Evolutionary conservation across 768 basidiomycete species (phyloP).

Genomic region (Gloeophyllum trabeum): DNA sequence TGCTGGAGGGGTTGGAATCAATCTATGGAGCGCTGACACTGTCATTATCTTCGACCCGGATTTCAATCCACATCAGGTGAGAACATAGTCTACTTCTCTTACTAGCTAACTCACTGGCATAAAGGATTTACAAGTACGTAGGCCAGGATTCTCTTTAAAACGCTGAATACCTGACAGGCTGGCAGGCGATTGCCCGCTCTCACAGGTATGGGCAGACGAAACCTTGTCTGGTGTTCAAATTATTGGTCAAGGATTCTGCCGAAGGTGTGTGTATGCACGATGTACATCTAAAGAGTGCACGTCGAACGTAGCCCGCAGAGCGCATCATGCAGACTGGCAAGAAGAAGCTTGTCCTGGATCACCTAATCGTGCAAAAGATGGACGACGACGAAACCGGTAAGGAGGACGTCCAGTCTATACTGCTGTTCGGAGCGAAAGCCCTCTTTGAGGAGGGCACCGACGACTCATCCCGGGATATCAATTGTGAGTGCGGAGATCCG

Average conservation of each 20-base stretch:
- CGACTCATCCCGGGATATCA: constrained; percentile 47
- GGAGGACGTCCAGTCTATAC: constrained; percentile 80
- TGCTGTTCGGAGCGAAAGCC: constrained; percentile 81
- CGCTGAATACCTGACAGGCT: constrained; percentile 1
- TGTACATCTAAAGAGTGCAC: neutral
- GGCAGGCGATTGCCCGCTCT: constrained; percentile 84
- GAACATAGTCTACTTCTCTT: constrained; percentile 9
- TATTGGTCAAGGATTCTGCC: constrained; percentile 91
- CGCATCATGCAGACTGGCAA: constrained; percentile 90
- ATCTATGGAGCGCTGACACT: constrained; percentile 80
- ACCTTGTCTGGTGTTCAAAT: constrained; percentile 88
- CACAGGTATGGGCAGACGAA: constrained; percentile 95
- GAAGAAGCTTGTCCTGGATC: constrained; percentile 89
- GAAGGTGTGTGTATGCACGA: too few species aligned
- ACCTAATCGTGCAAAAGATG: constrained; percentile 94
- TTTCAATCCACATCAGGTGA: constrained; percentile 93
- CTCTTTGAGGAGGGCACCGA: constrained; percentile 62
- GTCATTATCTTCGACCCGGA: constrained; percentile 91
- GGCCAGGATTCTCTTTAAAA: neutral
- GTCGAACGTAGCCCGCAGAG: constrained; percentile 32
- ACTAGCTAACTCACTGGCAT: constrained; percentile 6
- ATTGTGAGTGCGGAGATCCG: too few species aligned
- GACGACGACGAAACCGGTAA: constrained; percentile 68
- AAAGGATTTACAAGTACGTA: constrained; percentile 75
- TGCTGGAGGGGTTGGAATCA: constrained; percentile 91